Percentiles rank a stretch among this genome's conserved stretches.
phyloP scores from a whole-genome alignment of 129 eudicot genomes.

The Ambrosia artemisiifolia region DNA sequence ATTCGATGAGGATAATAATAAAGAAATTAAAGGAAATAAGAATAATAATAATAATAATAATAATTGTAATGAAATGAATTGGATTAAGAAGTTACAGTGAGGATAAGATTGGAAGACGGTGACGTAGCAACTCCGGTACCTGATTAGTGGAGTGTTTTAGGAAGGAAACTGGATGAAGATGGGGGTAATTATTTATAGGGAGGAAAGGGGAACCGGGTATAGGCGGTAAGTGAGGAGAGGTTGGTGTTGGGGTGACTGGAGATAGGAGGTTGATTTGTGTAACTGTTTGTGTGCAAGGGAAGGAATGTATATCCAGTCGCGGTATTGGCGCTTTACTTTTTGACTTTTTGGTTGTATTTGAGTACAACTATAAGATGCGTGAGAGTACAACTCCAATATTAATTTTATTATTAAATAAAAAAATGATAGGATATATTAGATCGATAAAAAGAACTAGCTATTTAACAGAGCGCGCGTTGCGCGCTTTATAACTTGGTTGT shows the following conservation, averaged over 20 bases:
- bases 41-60: neutral
- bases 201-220: constrained; percentile 22
- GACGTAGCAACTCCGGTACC: constrained; percentile 16
- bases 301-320: constrained; percentile 33
- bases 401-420: too few species aligned
- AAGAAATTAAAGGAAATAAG: neutral
- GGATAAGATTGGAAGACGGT: constrained; percentile 8
- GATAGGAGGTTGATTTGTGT: constrained; percentile 10
- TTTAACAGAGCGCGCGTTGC: too few species aligned
- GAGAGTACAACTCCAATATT: neutral
- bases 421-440: too few species aligned
- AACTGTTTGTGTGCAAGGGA: constrained; percentile 30
- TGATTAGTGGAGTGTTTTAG: constrained; percentile 27
- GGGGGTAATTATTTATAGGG: constrained; percentile 14
- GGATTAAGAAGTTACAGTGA: constrained; percentile 28
- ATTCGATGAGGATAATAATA: neutral
- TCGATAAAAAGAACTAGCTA: too few species aligned
- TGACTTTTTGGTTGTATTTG: constrained; percentile 16
- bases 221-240: constrained; percentile 13
- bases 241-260: constrained; percentile 18
- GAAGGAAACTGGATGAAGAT: constrained; percentile 20
- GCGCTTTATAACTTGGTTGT: too few species aligned
- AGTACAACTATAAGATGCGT: constrained; percentile 7
- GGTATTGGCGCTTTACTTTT: constrained; percentile 28
- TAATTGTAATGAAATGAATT: too few species aligned